phyloP scores from a whole-genome alignment of 495 filamentous ascomycete species.

The Podospora sp. region DNA sequence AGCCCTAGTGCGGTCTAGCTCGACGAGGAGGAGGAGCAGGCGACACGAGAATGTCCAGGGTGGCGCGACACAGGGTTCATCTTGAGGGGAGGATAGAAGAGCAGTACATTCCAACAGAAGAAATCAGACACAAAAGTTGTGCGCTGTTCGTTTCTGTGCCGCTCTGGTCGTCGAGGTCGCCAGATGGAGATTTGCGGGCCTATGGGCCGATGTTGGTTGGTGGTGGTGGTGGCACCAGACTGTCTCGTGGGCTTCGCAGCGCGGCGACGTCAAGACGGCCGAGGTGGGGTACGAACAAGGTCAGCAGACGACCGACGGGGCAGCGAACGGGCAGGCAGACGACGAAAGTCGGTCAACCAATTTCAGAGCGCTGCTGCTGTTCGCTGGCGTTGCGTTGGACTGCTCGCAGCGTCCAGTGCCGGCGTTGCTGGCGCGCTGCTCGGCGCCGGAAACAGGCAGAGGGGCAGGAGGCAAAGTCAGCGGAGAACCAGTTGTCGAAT shows the following conservation, averaged over 20 bases:
- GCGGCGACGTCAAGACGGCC: neutral
- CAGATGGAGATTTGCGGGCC: neutral
- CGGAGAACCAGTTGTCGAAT: conserved; percentile 24
- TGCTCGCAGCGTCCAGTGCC: neutral
- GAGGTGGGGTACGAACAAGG: neutral
- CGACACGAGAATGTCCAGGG: conserved; percentile 14
- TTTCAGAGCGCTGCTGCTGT: neutral
- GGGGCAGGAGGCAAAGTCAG: conserved; percentile 2
- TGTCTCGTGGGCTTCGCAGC: neutral
- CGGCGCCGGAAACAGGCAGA: neutral
- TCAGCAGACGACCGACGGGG: conserved; percentile 9
- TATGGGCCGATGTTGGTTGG: neutral
- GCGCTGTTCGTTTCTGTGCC: neutral
- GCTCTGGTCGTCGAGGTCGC: neutral
- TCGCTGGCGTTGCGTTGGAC: neutral
- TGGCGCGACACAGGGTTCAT: conserved; percentile 23
- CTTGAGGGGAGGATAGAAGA: conserved; percentile 4
- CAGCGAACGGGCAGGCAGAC: conserved; percentile 2
- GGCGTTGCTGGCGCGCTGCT: neutral
- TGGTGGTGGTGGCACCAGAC: neutral
- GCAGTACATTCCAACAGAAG: too few relatives aligned
- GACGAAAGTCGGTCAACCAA: conserved; percentile 12
- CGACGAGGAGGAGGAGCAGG: conserved; percentile 2
- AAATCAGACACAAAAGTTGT: neutral
- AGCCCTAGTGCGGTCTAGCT: conserved; percentile 3